Evolutionary conservation across 371 early-diverging fungal genomes (phyloP).

Genomic region (Phascolomyces articulosus): DNA sequence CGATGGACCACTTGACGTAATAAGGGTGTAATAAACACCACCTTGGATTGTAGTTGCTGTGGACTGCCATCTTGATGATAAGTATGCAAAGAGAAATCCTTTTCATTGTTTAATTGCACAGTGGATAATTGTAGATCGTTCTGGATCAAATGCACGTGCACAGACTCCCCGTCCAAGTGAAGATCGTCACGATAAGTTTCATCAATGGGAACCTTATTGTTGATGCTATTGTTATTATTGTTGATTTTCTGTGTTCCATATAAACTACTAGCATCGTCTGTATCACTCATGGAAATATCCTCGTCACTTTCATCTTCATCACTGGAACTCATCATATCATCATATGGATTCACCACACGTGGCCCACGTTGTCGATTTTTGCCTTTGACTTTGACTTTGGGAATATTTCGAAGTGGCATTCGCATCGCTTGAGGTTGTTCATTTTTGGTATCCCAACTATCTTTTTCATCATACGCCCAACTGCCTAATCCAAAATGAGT

Average conservation of each 20-base stretch:
- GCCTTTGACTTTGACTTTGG: conserved; percentile 19
- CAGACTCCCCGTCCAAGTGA: neutral
- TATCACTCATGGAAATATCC: neutral
- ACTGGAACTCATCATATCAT: neutral
- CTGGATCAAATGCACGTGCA: conserved; percentile 7
- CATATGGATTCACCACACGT: conserved; percentile 18
- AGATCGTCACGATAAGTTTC: conserved; percentile 9
- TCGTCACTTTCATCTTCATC: conserved; percentile 15
- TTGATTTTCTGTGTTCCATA: neutral
- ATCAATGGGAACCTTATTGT: neutral
- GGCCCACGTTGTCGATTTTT: conserved; percentile 28
- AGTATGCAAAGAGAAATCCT: neutral
- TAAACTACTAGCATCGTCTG: neutral
- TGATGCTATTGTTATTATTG: neutral
- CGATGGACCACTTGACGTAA: conserved; percentile 1
- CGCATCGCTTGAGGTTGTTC: conserved; percentile 34
- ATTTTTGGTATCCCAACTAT: conserved; percentile 26
- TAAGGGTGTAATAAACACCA: conserved; percentile 26
- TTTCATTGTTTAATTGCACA: neutral
- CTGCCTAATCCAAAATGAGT: neutral
- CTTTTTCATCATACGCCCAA: conserved; percentile 14
- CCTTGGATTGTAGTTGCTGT: neutral
- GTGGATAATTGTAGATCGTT: conserved; percentile 7
- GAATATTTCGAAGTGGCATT: conserved; percentile 31
- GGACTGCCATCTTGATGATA: neutral